Conservation (phyloP, 257 asterid species). For the Solanum ahanhuiri region DNA sequence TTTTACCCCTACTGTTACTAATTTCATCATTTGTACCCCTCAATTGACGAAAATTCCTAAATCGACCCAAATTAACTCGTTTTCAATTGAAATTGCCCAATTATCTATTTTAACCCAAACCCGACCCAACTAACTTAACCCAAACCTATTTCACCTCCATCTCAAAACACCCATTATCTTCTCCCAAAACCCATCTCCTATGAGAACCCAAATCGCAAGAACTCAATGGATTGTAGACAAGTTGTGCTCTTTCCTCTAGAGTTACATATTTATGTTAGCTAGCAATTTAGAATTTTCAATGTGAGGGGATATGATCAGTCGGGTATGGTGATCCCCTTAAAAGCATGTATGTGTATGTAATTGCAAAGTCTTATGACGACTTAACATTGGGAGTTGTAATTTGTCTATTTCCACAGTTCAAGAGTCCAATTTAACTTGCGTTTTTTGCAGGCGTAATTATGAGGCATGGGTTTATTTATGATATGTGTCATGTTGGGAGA, state of each 20-base stretch:
- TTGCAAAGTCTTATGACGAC: not conserved
- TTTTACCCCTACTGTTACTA: too few species aligned
- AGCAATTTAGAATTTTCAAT: not conserved
- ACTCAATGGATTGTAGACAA: too few species aligned
- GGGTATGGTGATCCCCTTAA: not conserved
- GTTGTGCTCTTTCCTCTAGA: not conserved
- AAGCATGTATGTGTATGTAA: not conserved
- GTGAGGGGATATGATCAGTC: not conserved
- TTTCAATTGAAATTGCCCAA: too few species aligned
- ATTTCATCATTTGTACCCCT: too few species aligned
- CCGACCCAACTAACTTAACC: too few species aligned
- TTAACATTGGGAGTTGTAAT: not conserved
- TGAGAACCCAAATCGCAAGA: too few species aligned
- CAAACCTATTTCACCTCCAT: too few species aligned
- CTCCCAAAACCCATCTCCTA: too few species aligned
- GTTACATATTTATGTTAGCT: not conserved
- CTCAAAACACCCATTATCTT: too few species aligned
- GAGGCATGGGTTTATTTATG: conserved; percentile 47
- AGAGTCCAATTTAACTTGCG: not conserved
- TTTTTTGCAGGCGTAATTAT: conserved; percentile 55
- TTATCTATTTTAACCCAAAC: too few species aligned
- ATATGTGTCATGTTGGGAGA: conserved; percentile 78
- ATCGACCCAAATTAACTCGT: too few species aligned
- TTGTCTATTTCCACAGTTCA: not conserved
- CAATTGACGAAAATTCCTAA: too few species aligned